Evolutionary conservation across 345 rosid species (phyloP), one percentile per base, ranked within the genome.

Genomic region (Gossypium ekmanianum): DNA sequence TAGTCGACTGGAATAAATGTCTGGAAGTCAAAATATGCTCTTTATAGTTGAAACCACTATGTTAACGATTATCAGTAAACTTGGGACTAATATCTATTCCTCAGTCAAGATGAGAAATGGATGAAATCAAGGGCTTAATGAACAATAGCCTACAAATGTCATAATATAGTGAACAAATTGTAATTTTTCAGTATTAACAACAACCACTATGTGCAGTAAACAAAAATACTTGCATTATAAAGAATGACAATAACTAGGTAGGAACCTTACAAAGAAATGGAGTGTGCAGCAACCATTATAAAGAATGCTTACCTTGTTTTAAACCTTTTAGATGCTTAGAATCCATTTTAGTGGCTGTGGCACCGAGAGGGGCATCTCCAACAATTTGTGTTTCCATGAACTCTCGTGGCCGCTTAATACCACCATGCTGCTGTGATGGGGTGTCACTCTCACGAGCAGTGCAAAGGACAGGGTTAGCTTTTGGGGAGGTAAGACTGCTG

Each of bases 281-380:
- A 20, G 48, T 63, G 48, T 45, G 12, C 41, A 14, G 20, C n/a
- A 18, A 22, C 6, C 8, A 41, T 55, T 41, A 34, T 12, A 29
- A 39, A 72, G 24, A 72, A 57, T 72, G 52, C 64, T 34, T 71
- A 58, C 64, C 74, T 52, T 56, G 74, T 51, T 51, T 16, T 0
- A 7, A 51, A 5, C 9, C 56, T 51, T 16, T 51, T 51, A 51
- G 18, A n/a, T 54, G 10, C 7, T 54, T 54, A 54, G 58, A 17
- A 54, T 9, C 22, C 22, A n/a, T 4, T n/a, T 54, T 7, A 54
- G 20, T 17, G 22, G 58, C 2, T 3, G 22, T 54, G 7, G 39
- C 41, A 34, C 41, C 7, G 41, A 34, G 7, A 34, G 41, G 41
- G 41, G 41, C 41, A 34, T 34, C 41, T 34, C 41, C 41, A 34